A percentile compares a stretch with the other conserved stretches of the same genome.
Evolutionary conservation across 1,284 basidiomycete genomes (phyloP).

Genomic region (Austroboletus niveus): DNA sequence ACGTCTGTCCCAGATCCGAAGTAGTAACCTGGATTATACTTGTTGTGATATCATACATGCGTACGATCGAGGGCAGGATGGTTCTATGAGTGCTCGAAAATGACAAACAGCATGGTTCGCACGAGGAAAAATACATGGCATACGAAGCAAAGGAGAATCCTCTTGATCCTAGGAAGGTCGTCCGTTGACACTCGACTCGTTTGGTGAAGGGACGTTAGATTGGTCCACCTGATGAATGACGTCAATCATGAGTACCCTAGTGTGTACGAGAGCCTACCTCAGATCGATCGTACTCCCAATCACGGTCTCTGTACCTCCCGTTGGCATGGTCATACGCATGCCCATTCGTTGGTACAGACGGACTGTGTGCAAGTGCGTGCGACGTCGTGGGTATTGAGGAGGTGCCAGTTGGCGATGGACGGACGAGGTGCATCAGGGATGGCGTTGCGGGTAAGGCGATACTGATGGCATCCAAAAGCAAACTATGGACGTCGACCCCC

Average conservation of each 20-base stretch:
- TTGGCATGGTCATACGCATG: slow-evolving; percentile 25
- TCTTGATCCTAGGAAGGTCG: slow-evolving; percentile 17
- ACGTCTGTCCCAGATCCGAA: slow-evolving; percentile 1
- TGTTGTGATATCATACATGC: background rate
- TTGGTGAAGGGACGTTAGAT: slow-evolving; percentile 21
- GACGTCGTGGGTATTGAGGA: slow-evolving; percentile 13
- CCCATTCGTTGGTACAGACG: slow-evolving; percentile 21
- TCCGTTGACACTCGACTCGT: slow-evolving; percentile 27
- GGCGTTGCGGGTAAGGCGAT: slow-evolving; percentile 31
- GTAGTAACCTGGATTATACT: background rate
- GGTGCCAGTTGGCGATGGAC: slow-evolving; percentile 26
- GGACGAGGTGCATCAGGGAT: slow-evolving; percentile 31
- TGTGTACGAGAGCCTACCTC: slow-evolving; percentile 12
- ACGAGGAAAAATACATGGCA: no score
- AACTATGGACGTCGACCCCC: slow-evolving; percentile 11
- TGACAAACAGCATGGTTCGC: no score
- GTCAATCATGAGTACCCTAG: background rate
- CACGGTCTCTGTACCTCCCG: slow-evolving; percentile 27
- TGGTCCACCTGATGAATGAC: slow-evolving; percentile 14
- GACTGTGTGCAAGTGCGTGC: slow-evolving; percentile 5
- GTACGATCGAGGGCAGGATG: background rate
- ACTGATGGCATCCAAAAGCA: slow-evolving; percentile 35
- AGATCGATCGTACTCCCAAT: slow-evolving; percentile 24
- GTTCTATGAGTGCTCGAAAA: background rate
- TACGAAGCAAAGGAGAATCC: background rate